phyloP scores from a whole-genome alignment of 139 green algal genomes.

The Eudorina sp. region DNA sequence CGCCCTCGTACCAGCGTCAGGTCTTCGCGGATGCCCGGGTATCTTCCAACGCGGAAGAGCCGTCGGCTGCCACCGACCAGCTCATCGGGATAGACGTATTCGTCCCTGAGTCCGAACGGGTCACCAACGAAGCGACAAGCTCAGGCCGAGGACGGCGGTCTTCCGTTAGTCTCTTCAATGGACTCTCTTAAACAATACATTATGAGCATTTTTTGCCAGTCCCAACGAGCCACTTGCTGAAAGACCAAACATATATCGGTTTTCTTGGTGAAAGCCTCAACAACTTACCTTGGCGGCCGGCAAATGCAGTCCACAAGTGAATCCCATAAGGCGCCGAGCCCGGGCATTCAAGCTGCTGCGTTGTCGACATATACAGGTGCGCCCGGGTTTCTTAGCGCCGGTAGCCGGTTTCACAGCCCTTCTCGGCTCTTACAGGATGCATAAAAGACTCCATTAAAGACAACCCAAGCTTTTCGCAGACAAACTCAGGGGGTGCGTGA shows the following conservation, averaged over 20 bases:
- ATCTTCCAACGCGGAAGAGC: constrained; percentile 64
- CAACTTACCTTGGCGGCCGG: constrained; percentile 79
- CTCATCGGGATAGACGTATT: constrained; percentile 66
- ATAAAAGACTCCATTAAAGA: not conserved
- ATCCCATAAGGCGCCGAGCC: constrained; percentile 74
- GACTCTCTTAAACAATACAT: too few relatives aligned
- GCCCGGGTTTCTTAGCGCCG: not conserved
- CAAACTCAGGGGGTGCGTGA: too few relatives aligned
- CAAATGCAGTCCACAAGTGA: constrained; percentile 88
- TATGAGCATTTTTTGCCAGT: too few relatives aligned
- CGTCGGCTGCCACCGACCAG: constrained; percentile 69
- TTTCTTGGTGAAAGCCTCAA: too few relatives aligned
- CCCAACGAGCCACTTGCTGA: too few relatives aligned
- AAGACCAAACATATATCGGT: too few relatives aligned
- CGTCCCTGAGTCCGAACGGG: constrained; percentile 63
- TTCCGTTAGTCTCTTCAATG: too few relatives aligned
- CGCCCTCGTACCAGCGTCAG: constrained; percentile 59
- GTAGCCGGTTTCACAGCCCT: not conserved
- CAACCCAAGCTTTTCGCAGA: too few relatives aligned
- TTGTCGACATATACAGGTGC: not conserved
- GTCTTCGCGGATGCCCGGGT: constrained; percentile 70
- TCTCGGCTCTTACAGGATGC: not conserved
- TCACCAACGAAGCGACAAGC: not conserved
- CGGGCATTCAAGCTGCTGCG: constrained; percentile 14
- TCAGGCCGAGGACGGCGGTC: too few relatives aligned